A percentile compares a stretch with the other conserved stretches of the same genome.
Conservation (phyloP, 352 stramenopile genomes). For the Phytophthora melonis region DNA sequence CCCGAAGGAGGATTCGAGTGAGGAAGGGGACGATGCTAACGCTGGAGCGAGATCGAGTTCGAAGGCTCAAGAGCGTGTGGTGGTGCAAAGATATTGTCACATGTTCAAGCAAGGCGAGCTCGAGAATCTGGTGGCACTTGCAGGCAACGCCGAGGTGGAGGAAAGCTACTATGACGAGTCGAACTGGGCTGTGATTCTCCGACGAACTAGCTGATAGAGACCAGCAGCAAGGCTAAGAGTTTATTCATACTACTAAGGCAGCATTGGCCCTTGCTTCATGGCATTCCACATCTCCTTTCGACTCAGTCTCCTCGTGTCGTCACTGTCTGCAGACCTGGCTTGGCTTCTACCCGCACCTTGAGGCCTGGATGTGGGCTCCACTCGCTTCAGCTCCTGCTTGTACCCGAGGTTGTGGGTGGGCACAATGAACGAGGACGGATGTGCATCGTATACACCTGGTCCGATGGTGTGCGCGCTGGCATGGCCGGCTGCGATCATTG, state of each 20-base stretch:
- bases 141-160: conserved; percentile 69
- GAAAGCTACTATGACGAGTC: conserved; percentile 88
- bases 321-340: conserved; percentile 4
- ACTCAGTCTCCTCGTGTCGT: conserved; percentile 8
- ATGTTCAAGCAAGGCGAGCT: conserved; percentile 91
- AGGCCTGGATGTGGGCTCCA: conserved; percentile 12
- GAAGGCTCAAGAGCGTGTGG: conserved; percentile 42
- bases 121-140: conserved; percentile 67
- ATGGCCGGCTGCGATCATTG: conserved; percentile 60
- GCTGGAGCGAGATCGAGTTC: not conserved
- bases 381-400: conserved; percentile 39
- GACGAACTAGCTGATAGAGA: conserved; percentile 51
- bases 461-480: conserved; percentile 43
- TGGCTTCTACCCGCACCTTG: conserved; percentile 6
- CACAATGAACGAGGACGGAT: conserved; percentile 29
- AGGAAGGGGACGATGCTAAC: conserved; percentile 24
- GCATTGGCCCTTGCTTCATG: conserved; percentile 40
- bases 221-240: conserved; percentile 6
- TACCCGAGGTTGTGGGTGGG: conserved; percentile 56
- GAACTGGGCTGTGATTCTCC: conserved; percentile 88
- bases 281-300: conserved; percentile 45
- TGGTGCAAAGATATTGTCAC: conserved; percentile 90
- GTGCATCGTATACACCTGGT: conserved; percentile 47
- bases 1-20: not conserved
- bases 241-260: conserved; percentile 25